Base-by-base conservation (phyloP, 495 filamentous ascomycete genomes). In the Aspergillus sparsus region DNA sequence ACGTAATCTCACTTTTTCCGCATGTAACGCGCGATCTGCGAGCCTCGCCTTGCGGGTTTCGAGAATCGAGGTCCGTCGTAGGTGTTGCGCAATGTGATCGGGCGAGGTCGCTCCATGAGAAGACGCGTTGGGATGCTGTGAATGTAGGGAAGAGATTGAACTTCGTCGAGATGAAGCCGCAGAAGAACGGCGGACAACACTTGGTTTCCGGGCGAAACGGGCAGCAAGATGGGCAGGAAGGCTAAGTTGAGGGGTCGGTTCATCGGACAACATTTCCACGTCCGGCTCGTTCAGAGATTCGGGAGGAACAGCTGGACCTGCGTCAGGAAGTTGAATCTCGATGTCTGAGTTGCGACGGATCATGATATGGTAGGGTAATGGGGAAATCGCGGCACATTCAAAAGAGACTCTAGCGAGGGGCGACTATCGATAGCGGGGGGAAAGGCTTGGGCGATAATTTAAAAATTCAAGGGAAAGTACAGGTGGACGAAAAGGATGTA, bases 1-100 rank as follows among this genome's bases (percentile, higher is more conserved):
- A 55, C 89, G 88, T 55, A 94, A 77, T 57, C 94, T 90, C n/a
- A 98, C 94, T 77, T 96, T 93, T 71, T 98, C 94, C 49, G 92
- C 94, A 76, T 98, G 92, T 45, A 91, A 90, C 10, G 93, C 95
- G 45, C 93, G 85, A 71, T 96, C 94, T 54, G 95, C 94, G 31
- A 98, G 83, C 49, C 93, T 86, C 7, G 92, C 94, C 71, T 96
- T 97, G 42, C 94, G 90, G 66, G 84, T 90, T 72, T 98, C 93
- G 57, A 98, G 82, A 55, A 98, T 96, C 27, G 91, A 93, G 7
- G 90, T 88, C 49, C 93, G 90, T 34, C 93, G 91, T 39, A 97
- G 83, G 67, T 97, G 91, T 68, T 96, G 92, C 35, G 91, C 92
- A 55, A 96, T 80, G 72, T 93, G 83, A 65, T 90, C 90, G 70